phyloP scores from a whole-genome alignment of 2,329 filamentous ascomycete genomes.

The Penicillium expansum region DNA sequence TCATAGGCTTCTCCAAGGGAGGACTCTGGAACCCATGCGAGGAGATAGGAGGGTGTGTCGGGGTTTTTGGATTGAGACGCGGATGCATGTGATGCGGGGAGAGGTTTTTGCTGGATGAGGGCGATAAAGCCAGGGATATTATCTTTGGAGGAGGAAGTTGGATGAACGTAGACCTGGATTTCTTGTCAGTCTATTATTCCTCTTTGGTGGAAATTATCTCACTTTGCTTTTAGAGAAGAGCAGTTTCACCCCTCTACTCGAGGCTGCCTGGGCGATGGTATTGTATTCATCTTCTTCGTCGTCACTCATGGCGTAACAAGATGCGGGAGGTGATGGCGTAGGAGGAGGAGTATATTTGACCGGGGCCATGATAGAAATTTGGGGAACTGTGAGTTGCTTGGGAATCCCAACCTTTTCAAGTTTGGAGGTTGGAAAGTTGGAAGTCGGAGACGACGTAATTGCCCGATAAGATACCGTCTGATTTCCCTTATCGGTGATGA shows the following conservation, averaged over 20 bases:
- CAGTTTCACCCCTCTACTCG: slow-evolving; percentile 83
- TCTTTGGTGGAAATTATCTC: slow-evolving; percentile 19
- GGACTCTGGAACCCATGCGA: slow-evolving; percentile 91
- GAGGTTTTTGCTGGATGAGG: slow-evolving; percentile 80
- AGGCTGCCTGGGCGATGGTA: slow-evolving; percentile 77
- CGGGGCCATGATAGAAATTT: slow-evolving; percentile 31
- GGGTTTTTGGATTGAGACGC: slow-evolving; percentile 46
- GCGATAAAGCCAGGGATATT: slow-evolving; percentile 95
- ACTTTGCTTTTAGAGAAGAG: slow-evolving; percentile 97
- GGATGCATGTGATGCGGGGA: slow-evolving; percentile 30
- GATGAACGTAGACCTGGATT: slow-evolving; percentile 85
- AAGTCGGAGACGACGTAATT: slow-evolving; percentile 7
- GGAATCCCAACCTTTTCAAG: not conserved
- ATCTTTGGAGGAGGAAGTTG: slow-evolving; percentile 87
- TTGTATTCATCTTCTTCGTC: slow-evolving; percentile 95
- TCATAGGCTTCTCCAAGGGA: slow-evolving; percentile 80
- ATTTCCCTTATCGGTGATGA: not conserved
- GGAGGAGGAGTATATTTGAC: slow-evolving; percentile 40
- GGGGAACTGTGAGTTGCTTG: not conserved
- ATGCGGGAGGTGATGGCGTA: slow-evolving; percentile 71
- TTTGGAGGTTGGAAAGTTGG: not conserved
- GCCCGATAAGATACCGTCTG: slow-evolving; percentile 5
- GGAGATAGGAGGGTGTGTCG: slow-evolving; percentile 68
- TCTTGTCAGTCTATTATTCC: slow-evolving; percentile 5
- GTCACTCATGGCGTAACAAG: slow-evolving; percentile 94